phyloP scores from a whole-genome alignment of 225 moss, liverwort and hornwort species.

The Polytrichum formosum region DNA sequence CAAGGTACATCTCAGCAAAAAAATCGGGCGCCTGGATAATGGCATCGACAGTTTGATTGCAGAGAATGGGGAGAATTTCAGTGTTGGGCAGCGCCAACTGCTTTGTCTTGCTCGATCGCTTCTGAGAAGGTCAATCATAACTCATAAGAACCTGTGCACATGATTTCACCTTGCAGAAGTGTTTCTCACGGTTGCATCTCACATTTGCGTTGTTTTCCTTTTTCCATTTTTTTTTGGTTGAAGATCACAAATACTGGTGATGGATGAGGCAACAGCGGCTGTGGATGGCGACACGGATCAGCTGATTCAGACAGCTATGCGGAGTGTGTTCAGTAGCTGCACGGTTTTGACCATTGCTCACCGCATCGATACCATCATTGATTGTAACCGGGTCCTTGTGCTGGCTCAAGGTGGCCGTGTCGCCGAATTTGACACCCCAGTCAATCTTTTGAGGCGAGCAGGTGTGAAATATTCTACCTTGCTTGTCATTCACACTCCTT shows the following conservation, averaged over 20 bases:
- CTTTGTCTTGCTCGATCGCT: conserved; percentile 50
- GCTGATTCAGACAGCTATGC: conserved; percentile 40
- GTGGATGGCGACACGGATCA: conserved; percentile 49
- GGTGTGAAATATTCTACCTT: conserved; percentile 7
- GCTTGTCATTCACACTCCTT: not conserved
- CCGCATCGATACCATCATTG: conserved; percentile 29
- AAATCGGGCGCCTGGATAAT: conserved; percentile 31
- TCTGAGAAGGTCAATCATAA: conserved; percentile 20
- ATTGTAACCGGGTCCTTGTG: conserved; percentile 38
- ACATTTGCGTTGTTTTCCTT: too few species aligned
- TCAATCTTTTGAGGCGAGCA: conserved; percentile 36
- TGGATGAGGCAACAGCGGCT: conserved; percentile 53
- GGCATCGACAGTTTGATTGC: conserved; percentile 34
- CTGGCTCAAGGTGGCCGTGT: conserved; percentile 28
- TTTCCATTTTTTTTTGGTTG: too few species aligned
- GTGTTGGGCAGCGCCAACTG: conserved; percentile 50
- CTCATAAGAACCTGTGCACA: too few species aligned
- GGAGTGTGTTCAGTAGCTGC: conserved; percentile 31
- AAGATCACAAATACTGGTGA: conserved; percentile 50
- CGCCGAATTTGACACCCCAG: conserved; percentile 39
- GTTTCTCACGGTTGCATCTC: too few species aligned
- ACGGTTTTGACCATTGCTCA: conserved; percentile 43
- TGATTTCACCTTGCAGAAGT: too few species aligned
- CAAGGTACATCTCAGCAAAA: conserved; percentile 38
- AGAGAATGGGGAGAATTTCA: conserved; percentile 53